Conservation (phyloP, 2,329 filamentous ascomycete species). For the Furcasterigmium furcatum region DNA sequence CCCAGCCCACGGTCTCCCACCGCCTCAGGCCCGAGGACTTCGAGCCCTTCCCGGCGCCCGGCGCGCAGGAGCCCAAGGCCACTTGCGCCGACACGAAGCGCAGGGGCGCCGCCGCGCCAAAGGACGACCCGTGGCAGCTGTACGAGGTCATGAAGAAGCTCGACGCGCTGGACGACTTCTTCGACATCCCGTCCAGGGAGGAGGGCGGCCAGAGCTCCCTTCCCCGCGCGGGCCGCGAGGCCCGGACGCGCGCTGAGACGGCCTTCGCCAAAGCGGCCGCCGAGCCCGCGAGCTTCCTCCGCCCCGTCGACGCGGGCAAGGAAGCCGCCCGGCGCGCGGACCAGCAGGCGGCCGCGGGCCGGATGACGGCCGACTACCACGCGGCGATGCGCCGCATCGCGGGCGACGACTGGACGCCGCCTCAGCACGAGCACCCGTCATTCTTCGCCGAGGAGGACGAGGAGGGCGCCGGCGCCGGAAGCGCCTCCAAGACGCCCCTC, state of each 20-base stretch:
- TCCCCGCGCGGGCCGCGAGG: not conserved
- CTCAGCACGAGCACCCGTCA: not conserved
- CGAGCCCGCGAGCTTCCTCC: not conserved
- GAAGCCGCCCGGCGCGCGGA: not conserved
- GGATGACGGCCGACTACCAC: not conserved
- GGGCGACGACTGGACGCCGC: not conserved
- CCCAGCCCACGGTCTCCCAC: not conserved
- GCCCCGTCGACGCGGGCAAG: not conserved
- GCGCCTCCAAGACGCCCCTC: slow-evolving; percentile 1
- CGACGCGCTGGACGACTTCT: not conserved
- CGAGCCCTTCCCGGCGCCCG: not conserved
- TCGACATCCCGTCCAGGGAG: not conserved
- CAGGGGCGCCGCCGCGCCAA: too few species aligned
- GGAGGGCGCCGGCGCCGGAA: not conserved
- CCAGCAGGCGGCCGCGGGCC: not conserved
- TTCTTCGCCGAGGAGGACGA: not conserved
- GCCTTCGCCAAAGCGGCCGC: not conserved
- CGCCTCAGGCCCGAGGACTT: not conserved
- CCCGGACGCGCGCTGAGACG: not conserved
- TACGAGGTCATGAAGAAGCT: not conserved
- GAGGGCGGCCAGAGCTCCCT: not conserved
- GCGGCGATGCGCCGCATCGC: not conserved
- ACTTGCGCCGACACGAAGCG: too few species aligned
- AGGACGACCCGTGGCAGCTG: not conserved
- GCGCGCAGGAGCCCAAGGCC: too few species aligned